Conservation (phyloP, 306 rosid genomes). For the Glycine tomentella region DNA sequence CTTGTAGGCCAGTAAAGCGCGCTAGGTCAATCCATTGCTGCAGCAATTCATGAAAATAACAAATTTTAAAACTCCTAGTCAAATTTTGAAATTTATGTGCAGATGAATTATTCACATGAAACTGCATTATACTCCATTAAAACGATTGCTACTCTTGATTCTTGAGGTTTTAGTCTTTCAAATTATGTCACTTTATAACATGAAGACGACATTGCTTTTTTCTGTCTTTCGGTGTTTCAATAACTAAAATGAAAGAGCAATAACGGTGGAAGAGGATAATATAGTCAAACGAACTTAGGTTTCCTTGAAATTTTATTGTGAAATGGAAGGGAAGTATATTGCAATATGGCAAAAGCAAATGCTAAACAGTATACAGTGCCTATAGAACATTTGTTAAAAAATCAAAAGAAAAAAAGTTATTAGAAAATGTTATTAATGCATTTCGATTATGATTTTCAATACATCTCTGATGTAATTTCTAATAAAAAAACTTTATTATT, state of each 20-base stretch:
- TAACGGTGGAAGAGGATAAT: background rate
- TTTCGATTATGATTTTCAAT: background rate
- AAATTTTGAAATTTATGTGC: slow-evolving; percentile 24
- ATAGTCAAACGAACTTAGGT: background rate
- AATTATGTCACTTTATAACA: background rate
- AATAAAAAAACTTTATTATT: background rate
- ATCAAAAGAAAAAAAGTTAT: background rate
- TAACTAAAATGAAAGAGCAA: background rate
- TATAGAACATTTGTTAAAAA: background rate
- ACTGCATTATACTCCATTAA: background rate
- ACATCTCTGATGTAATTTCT: background rate
- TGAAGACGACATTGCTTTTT: background rate
- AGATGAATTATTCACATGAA: background rate
- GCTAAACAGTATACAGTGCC: background rate
- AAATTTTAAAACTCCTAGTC: slow-evolving; percentile 31
- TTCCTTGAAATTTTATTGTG: background rate
- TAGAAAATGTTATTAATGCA: background rate
- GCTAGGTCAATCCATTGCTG: slow-evolving; percentile 99
- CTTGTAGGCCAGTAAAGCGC: slow-evolving; percentile 80
- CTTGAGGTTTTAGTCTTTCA: background rate
- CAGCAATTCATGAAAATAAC: slow-evolving; percentile 45
- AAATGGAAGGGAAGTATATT: background rate
- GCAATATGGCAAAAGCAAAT: background rate
- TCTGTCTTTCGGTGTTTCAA: background rate
- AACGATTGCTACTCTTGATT: background rate